Percentiles rank a stretch among this genome's conserved stretches.
Conservation (phyloP, 768 basidiomycete genomes). For the Podaxis mareebaensis region DNA sequence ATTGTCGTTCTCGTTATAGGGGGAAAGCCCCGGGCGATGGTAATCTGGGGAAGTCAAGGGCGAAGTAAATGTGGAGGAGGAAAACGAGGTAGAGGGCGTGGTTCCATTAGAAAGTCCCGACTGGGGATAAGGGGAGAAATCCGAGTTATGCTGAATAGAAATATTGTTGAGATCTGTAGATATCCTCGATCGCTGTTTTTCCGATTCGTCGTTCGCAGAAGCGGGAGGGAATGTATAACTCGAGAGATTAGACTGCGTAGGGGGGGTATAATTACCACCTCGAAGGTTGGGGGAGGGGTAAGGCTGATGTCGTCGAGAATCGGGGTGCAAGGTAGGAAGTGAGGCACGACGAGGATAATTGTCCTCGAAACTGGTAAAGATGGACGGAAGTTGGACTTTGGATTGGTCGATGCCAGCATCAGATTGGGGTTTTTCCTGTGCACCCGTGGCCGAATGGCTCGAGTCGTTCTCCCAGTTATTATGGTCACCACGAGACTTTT, state of each 20-base stretch:
- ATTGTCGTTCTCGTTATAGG: constrained; percentile 50
- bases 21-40: constrained; percentile 44
- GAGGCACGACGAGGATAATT: constrained; percentile 60
- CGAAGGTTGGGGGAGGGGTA: constrained; percentile 53
- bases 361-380: constrained; percentile 71
- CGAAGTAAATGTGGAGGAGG: constrained; percentile 49
- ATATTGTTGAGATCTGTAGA: constrained; percentile 46
- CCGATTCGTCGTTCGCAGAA: constrained; percentile 35
- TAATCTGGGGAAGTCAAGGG: constrained; percentile 48
- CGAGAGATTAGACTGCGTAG: constrained; percentile 43
- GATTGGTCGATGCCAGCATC: constrained; percentile 44
- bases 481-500: constrained; percentile 44
- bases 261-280: constrained; percentile 44
- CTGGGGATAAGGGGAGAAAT: constrained; percentile 50
- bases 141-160: constrained; percentile 34
- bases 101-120: constrained; percentile 52
- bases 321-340: constrained; percentile 59
- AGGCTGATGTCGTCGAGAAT: constrained; percentile 56
- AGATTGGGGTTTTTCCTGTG: constrained; percentile 39
- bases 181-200: constrained; percentile 43
- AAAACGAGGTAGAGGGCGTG: constrained; percentile 51
- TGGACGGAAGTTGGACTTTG: constrained; percentile 73
- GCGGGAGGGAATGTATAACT: constrained; percentile 60
- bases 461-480: constrained; percentile 36
- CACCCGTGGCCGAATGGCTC: constrained; percentile 25